Base-by-base conservation (phyloP, 2,329 filamentous ascomycete species). In the Colletotrichum sp. region DNA sequence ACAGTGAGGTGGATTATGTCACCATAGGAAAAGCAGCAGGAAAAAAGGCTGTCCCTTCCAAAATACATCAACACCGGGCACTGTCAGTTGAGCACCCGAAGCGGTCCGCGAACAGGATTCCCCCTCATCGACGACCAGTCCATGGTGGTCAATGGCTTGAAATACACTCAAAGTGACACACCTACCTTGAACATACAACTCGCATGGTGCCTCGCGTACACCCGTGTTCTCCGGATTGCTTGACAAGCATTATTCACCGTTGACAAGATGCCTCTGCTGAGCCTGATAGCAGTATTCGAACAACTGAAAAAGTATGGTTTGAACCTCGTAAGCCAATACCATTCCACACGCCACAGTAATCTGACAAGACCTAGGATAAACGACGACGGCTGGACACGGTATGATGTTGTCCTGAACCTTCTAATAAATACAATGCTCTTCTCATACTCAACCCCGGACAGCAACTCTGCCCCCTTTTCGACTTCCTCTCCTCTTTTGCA, bases 391-490 rank as follows among this genome's bases (percentile, higher is more conserved):
- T 58, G 48, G 58, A 62, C 52, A 61, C 61, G 18, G 52, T 28
- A 24, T 26, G 38, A 62, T 52, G 30, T 38, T 67, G 61, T 55
- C 69, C 70, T 38, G 28, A 28, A 21, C 56, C 71, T 61, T 76
- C 73, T 74, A 76, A 66, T 76, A 73, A 70, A 74, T 76, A 76
- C 73, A 73, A 70, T 74, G 65, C 34, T 70, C 56, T 28, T 52
- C 58, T n/a, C n/a, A 64, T n/a, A 26, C 24, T 26, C 66, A 21
- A 65, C 32, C 43, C 30, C n/a, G 6, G 9, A 18, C 73, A 26
- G 26, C 56, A 68, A 28, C 38, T 48, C 73, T 38, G 52, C 48
- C 65, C 56, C 73, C 15, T 74, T 68, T 76, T 74, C 58, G 32
- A 72, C 68, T 56, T 61, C 64, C 38, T 32, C 55, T 30, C 36